Percentiles rank a stretch among this genome's conserved stretches.
Evolutionary conservation across 495 filamentous ascomycete genomes (phyloP).

Genomic region (Aspergillus ellipticus): DNA sequence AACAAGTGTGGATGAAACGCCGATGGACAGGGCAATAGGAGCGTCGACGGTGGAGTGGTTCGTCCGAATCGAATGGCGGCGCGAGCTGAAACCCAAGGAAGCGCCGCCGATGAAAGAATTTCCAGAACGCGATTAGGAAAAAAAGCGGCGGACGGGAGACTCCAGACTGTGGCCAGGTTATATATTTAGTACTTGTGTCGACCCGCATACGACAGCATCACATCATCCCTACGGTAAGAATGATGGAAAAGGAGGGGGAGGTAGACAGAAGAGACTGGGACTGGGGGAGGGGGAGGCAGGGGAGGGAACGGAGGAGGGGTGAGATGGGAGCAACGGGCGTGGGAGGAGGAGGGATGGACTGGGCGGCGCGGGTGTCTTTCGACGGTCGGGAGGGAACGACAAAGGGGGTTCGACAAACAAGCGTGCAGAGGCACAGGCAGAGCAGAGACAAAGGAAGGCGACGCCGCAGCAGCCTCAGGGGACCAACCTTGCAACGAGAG

Average conservation of each 20-base stretch:
- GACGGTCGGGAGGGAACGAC: background rate
- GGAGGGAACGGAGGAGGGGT: background rate
- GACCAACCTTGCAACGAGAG: constrained; percentile 2
- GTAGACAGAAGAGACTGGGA: constrained; percentile 3
- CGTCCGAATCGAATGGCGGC: constrained; percentile 12
- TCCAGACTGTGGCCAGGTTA: background rate
- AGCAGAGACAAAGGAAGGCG: constrained; percentile 1
- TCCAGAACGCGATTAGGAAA: constrained; percentile 9
- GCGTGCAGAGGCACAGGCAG: background rate
- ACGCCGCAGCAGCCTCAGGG: background rate
- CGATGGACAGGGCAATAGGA: constrained; percentile 3
- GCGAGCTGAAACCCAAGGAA: constrained; percentile 14
- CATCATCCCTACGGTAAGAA: constrained; percentile 1
- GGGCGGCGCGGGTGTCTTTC: background rate
- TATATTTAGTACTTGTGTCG: constrained; percentile 2
- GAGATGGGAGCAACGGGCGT: background rate
- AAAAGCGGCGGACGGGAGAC: constrained; percentile 4
- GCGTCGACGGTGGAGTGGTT: constrained; percentile 7
- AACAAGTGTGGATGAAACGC: constrained; percentile 7
- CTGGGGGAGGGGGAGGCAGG: background rate
- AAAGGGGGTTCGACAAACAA: background rate
- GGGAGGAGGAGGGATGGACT: background rate
- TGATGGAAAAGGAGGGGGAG: constrained; percentile 3
- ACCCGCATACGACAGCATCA: background rate
- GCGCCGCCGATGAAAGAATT: constrained; percentile 5